Conservation (phyloP, 1,284 basidiomycete genomes). For the Naganishia sp. region DNA sequence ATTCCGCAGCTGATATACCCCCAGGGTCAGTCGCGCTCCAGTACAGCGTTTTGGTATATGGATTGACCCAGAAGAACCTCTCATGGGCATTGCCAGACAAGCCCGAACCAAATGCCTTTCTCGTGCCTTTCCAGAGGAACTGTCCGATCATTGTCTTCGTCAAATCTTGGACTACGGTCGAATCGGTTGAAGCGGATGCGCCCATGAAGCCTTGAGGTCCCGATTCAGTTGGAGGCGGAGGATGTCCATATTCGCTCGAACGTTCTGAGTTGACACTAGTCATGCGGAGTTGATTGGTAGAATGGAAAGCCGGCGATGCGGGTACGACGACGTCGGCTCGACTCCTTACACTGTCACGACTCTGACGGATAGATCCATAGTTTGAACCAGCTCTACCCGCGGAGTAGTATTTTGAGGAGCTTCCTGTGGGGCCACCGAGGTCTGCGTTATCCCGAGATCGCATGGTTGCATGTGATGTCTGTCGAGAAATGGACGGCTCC, state of each 20-base stretch:
- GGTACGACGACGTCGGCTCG: constrained; percentile 40
- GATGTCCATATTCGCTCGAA: constrained; percentile 43
- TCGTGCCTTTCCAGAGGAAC: constrained; percentile 96
- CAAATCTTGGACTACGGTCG: constrained; percentile 86
- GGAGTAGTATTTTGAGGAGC: constrained; percentile 9
- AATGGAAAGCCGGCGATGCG: constrained; percentile 27
- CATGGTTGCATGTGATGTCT: constrained; percentile 11
- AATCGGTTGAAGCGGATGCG: constrained; percentile 66
- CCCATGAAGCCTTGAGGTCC: constrained; percentile 17
- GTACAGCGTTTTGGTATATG: constrained; percentile 96
- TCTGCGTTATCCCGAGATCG: constrained; percentile 9
- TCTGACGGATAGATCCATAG: constrained; percentile 27
- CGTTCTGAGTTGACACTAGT: constrained; percentile 41
- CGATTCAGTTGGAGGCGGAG: constrained; percentile 11
- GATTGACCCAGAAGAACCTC: constrained; percentile 99
- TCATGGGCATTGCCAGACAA: constrained; percentile 87
- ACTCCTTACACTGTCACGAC: constrained; percentile 44
- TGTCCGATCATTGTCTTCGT: constrained; percentile 99
- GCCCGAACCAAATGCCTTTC: constrained; percentile 85
- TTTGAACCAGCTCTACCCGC: constrained; percentile 8
- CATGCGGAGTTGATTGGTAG: constrained; percentile 33
- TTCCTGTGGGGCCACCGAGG: constrained; percentile 25
- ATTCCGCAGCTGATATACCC: constrained; percentile 79
- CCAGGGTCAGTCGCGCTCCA: constrained; percentile 96
- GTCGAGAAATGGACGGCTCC: constrained; percentile 1